Conservation (phyloP, 1,139 yeast genomes). For the Pichia sorboxylosa region DNA sequence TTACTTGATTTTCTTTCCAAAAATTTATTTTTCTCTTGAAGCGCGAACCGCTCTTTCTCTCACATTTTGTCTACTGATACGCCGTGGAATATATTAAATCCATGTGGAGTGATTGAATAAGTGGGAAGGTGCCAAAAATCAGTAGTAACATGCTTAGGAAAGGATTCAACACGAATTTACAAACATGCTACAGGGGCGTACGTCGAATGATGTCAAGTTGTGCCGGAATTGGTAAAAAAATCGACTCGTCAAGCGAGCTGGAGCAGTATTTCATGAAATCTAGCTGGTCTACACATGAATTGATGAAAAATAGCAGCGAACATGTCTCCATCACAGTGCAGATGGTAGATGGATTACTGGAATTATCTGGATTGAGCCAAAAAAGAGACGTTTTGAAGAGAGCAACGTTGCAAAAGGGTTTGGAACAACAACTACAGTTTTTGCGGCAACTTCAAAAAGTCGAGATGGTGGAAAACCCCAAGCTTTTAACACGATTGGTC, state of each 20-base stretch:
- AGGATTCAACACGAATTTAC: too few species aligned
- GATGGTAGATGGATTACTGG: conserved; percentile 14
- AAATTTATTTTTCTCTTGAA: too few species aligned
- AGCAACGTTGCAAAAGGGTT: conserved; percentile 8
- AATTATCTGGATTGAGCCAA: conserved; percentile 21
- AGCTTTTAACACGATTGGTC: conserved; percentile 11
- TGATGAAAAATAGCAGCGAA: conserved; percentile 4
- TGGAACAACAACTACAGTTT: conserved; percentile 20
- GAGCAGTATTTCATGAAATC: conserved; percentile 8
- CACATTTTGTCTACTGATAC: too few species aligned
- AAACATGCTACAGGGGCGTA: too few species aligned
- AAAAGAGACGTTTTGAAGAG: conserved; percentile 9
- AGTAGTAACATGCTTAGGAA: too few species aligned
- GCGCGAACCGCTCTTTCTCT: too few species aligned
- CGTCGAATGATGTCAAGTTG: not conserved
- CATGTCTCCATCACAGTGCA: conserved; percentile 8
- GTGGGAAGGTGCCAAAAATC: too few species aligned
- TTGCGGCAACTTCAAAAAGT: conserved; percentile 16
- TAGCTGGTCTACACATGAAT: conserved; percentile 15
- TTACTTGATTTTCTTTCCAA: too few species aligned
- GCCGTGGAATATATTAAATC: too few species aligned
- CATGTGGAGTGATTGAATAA: too few species aligned
- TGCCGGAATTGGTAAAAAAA: conserved; percentile 6
- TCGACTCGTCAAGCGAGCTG: conserved; percentile 7
- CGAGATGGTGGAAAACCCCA: conserved; percentile 2